Evolutionary conservation across 179 eudicot genomes (phyloP).

Genomic region (Gypsophila paniculata): DNA sequence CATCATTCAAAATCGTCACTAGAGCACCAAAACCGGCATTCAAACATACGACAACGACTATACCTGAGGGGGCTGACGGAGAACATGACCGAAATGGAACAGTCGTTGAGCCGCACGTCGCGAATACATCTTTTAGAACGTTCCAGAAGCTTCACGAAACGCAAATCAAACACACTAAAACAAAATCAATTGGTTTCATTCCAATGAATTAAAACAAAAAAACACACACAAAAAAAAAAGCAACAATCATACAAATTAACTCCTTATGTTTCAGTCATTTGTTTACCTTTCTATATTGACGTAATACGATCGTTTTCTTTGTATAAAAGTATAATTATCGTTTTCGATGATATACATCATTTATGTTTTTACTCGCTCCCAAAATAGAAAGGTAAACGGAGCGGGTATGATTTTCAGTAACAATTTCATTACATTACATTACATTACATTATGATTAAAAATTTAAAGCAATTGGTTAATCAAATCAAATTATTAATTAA

Average conservation of each 20-base stretch:
- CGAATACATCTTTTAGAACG: conserved; percentile 11
- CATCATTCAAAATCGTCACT: no score
- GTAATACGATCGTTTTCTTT: no score
- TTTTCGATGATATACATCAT: no score
- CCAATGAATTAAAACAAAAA: not conserved
- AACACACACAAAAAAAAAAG: not conserved
- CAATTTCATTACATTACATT: not conserved
- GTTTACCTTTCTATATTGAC: no score
- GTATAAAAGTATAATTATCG: no score
- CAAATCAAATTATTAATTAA: no score
- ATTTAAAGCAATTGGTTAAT: not conserved
- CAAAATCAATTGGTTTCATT: not conserved
- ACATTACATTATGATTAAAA: not conserved
- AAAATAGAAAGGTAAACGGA: no score
- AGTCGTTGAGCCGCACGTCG: conserved; percentile 15
- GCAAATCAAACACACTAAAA: not conserved
- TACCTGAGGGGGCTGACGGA: conserved; percentile 13
- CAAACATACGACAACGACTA: not conserved
- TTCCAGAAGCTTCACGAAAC: conserved; percentile 10
- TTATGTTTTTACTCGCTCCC: no score
- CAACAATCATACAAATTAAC: not conserved
- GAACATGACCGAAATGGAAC: conserved; percentile 17
- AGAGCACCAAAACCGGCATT: not conserved
- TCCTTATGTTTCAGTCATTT: no score
- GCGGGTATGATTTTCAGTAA: no score